Conservation (phyloP, 2,329 filamentous ascomycete genomes). For the Didymella lethalis region DNA sequence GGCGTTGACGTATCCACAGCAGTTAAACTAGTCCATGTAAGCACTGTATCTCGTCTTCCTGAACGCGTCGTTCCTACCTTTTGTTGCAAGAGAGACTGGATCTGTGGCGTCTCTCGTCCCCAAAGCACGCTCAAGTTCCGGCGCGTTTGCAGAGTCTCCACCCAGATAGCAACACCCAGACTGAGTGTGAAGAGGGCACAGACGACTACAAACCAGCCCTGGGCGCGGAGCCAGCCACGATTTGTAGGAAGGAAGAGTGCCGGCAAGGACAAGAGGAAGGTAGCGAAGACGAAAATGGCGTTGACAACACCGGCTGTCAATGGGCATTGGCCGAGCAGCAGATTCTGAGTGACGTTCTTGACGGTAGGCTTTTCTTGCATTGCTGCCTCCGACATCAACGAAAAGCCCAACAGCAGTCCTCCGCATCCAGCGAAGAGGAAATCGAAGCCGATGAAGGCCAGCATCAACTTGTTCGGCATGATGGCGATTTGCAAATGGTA, state of each 20-base stretch:
- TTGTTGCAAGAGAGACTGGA: slow-evolving; percentile 75
- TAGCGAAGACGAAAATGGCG: slow-evolving; percentile 73
- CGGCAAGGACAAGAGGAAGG: slow-evolving; percentile 74
- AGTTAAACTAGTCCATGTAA: slow-evolving; percentile 67
- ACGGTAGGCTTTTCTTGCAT: slow-evolving; percentile 54
- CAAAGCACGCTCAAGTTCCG: slow-evolving; percentile 69
- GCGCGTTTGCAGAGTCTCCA: slow-evolving; percentile 74
- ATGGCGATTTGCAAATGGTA: slow-evolving; percentile 34
- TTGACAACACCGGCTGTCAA: slow-evolving; percentile 75
- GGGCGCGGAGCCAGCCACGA: slow-evolving; percentile 73
- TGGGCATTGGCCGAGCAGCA: slow-evolving; percentile 62
- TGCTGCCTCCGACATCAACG: slow-evolving; percentile 58
- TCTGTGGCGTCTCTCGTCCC: slow-evolving; percentile 61
- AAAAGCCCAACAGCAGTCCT: slow-evolving; percentile 61
- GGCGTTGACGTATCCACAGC: slow-evolving; percentile 81
- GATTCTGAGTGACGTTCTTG: slow-evolving; percentile 59
- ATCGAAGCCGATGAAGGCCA: slow-evolving; percentile 61
- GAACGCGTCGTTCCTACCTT: slow-evolving; percentile 59
- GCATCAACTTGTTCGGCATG: slow-evolving; percentile 62
- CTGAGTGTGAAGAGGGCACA: slow-evolving; percentile 71
- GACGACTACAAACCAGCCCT: slow-evolving; percentile 70
- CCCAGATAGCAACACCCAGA: slow-evolving; percentile 68
- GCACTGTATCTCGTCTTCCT: slow-evolving; percentile 24
- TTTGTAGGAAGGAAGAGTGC: slow-evolving; percentile 72
- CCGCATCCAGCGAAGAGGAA: slow-evolving; percentile 62